These are phyloP conservation scores for Teunomyces stri DNA, from an alignment of 805 yeast genomes.

Conservation along the genomic window DNA sequence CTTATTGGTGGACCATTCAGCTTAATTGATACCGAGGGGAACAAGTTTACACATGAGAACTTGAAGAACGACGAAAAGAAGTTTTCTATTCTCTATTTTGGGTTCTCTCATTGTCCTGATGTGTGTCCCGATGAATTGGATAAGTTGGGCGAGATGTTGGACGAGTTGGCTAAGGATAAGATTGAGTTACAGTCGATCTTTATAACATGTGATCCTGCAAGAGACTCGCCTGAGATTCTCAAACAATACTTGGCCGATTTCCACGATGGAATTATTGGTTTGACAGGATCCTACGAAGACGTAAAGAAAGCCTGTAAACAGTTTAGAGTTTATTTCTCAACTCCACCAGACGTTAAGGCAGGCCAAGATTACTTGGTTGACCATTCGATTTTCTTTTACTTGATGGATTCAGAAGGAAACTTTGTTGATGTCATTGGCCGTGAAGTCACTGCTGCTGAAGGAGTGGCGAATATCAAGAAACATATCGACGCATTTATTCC, in stretches of 20 bases:
- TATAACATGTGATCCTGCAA: conserved; percentile 95
- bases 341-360: conserved; percentile 90
- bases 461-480: conserved; percentile 70
- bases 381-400: conserved; percentile 93
- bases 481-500: conserved; percentile 79
- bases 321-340: conserved; percentile 94
- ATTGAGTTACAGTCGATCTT: conserved; percentile 79
- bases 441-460: conserved; percentile 77
- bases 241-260: conserved; percentile 83
- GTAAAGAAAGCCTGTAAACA: conserved; percentile 83
- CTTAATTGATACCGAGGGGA: conserved; percentile 67
- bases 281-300: conserved; percentile 87
- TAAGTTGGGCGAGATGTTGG: conserved; percentile 73
- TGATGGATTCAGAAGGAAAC: conserved; percentile 98
- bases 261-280: conserved; percentile 84
- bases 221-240: conserved; percentile 85
- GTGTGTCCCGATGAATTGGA: conserved; percentile 98
- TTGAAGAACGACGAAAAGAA: conserved; percentile 57
- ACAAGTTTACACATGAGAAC: conserved; percentile 73
- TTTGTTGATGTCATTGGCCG: conserved; percentile 94
- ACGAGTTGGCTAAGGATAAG: conserved; percentile 50
- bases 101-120: conserved; percentile 97
- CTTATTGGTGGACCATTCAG: conserved; percentile 88
- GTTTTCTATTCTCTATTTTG: conserved; percentile 88
- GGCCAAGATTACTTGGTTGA: conserved; percentile 97